These are phyloP conservation scores for Solanum virginianum DNA, from an alignment of 257 asterid genomes.

Conservation along the genomic window DNA sequence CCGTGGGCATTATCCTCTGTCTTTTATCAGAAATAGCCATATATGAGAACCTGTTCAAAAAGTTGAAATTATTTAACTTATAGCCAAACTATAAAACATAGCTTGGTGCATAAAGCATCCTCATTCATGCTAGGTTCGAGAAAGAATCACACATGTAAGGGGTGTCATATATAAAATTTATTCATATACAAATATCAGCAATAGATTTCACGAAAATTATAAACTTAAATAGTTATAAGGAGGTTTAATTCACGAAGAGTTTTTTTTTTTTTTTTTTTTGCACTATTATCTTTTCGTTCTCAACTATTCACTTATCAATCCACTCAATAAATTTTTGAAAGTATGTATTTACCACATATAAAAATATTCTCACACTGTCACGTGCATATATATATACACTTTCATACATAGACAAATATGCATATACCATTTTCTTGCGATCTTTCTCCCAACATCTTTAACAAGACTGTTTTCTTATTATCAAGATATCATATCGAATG, in stretches of 20 bases:
- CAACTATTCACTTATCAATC: background rate
- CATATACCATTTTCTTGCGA: background rate
- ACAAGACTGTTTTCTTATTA: too few species aligned
- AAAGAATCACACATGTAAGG: background rate
- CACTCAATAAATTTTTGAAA: background rate
- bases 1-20: constrained; percentile 13
- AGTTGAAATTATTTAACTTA: background rate
- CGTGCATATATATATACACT: background rate
- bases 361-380: background rate
- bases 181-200: background rate
- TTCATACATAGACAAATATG: background rate
- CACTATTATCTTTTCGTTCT: too few species aligned
- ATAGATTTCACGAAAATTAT: background rate
- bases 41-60: constrained; percentile 2
- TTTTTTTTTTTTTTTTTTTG: background rate
- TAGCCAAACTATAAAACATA: background rate
- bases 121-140: background rate
- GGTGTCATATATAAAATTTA: background rate
- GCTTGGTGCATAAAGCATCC: background rate
- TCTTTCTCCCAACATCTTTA: background rate
- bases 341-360: background rate
- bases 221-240: background rate
- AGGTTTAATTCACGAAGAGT: background rate
- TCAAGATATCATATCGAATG: too few species aligned
- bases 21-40: constrained; percentile 15